Conservation (phyloP, 805 yeast genomes). For the Saccharomycopsis sp. region DNA sequence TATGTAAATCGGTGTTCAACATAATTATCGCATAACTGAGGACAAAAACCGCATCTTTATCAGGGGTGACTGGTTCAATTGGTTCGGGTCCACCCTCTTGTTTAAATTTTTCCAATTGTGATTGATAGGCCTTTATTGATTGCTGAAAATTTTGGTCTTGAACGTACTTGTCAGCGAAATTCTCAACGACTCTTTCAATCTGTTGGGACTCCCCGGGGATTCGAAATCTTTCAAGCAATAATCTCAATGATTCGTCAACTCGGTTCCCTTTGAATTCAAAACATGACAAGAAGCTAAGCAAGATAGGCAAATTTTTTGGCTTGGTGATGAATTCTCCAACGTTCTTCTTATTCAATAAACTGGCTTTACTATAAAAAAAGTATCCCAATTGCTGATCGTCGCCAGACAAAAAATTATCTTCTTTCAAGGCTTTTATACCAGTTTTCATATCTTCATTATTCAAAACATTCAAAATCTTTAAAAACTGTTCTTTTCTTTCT, state of each 20-base stretch:
- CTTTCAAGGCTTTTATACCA: constrained; percentile 16
- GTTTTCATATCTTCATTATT: constrained; percentile 42
- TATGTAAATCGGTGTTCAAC: constrained; percentile 91
- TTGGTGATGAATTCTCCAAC: constrained; percentile 84
- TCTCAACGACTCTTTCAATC: constrained; percentile 85
- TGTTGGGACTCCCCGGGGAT: constrained; percentile 97
- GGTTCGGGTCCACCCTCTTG: constrained; percentile 21
- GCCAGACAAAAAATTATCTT: constrained; percentile 6
- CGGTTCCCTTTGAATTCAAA: constrained; percentile 74
- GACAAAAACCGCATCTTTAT: constrained; percentile 81
- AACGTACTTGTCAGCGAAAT: constrained; percentile 77
- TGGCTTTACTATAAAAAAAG: constrained; percentile 72
- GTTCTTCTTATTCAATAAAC: constrained; percentile 77
- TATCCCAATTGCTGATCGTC: constrained; percentile 48
- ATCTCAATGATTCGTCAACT: constrained; percentile 89
- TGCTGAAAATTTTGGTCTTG: constrained; percentile 43
- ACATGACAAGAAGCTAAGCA: constrained; percentile 56
- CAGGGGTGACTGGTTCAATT: constrained; percentile 51
- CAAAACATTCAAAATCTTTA: constrained; percentile 66
- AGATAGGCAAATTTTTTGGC: constrained; percentile 52
- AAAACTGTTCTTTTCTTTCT: constrained; percentile 61
- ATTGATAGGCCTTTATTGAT: constrained; percentile 22
- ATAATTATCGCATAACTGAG: constrained; percentile 86
- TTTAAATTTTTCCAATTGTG: constrained; percentile 7
- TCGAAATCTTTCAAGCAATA: constrained; percentile 74